Conservation (phyloP, 2,329 filamentous ascomycete species). For the Triangularia setosa region DNA sequence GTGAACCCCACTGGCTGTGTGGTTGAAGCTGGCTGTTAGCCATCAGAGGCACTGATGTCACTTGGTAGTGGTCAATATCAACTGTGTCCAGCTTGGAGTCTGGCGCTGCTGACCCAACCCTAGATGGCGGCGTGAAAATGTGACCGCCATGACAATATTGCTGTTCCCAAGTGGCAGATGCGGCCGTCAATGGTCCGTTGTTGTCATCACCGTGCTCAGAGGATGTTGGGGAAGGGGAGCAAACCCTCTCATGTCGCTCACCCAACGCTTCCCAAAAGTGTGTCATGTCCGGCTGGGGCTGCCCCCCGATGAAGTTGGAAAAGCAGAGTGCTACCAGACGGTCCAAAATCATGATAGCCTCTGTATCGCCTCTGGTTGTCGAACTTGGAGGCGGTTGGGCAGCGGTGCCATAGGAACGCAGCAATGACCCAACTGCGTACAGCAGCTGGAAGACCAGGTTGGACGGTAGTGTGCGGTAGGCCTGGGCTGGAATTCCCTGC, state of each 20-base stretch:
- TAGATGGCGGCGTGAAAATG: slow-evolving; percentile 5
- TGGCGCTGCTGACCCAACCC: slow-evolving; percentile 1
- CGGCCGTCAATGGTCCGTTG: not conserved
- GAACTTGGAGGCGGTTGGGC: not conserved
- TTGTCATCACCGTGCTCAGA: not conserved
- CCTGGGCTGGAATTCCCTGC: not conserved
- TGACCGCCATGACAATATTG: not conserved
- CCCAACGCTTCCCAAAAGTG: slow-evolving; percentile 14
- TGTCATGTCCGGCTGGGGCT: slow-evolving; percentile 1
- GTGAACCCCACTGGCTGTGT: not conserved
- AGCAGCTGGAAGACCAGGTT: slow-evolving; percentile 10
- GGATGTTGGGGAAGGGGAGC: not conserved
- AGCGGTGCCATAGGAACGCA: not conserved
- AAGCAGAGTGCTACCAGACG: slow-evolving; percentile 1
- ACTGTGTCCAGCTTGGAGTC: not conserved
- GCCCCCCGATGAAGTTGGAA: not conserved
- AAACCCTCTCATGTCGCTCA: slow-evolving; percentile 3
- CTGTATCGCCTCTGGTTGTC: not conserved
- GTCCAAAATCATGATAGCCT: slow-evolving; percentile 1
- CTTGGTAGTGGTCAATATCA: slow-evolving; percentile 1
- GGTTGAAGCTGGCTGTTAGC: not conserved
- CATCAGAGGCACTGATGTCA: not conserved
- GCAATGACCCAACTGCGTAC: slow-evolving; percentile 3
- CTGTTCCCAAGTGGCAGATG: not conserved
- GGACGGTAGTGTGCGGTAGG: slow-evolving; percentile 7